phyloP scores from a whole-genome alignment of 1,284 basidiomycete genomes.

The Polyporus tsugae region DNA sequence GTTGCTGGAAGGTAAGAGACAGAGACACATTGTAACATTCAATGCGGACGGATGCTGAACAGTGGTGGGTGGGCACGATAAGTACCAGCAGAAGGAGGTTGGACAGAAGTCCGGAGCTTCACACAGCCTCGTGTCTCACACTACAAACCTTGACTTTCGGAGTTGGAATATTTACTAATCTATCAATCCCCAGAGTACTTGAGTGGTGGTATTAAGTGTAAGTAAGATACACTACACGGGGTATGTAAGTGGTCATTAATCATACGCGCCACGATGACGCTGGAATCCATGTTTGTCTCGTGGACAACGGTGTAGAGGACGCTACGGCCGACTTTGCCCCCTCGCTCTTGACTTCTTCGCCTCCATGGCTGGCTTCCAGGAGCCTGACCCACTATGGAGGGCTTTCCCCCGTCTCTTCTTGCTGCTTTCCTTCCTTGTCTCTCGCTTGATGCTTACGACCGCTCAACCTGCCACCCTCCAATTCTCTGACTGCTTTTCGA shows the following conservation, averaged over 20 bases:
- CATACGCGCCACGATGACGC: conserved; percentile 30
- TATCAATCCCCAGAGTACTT: not conserved
- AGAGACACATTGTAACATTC: too few species aligned
- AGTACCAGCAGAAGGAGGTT: not conserved
- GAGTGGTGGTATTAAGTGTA: not conserved
- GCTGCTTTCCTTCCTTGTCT: conserved; percentile 33
- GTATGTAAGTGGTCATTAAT: not conserved
- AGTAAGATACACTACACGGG: not conserved
- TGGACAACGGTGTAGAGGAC: conserved; percentile 26
- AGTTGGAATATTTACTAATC: conserved; percentile 11
- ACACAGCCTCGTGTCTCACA: not conserved
- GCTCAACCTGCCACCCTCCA: conserved; percentile 45
- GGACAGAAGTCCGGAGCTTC: not conserved
- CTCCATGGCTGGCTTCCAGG: conserved; percentile 37
- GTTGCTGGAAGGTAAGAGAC: not conserved
- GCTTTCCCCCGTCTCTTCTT: conserved; percentile 32
- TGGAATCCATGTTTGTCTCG: conserved; percentile 26
- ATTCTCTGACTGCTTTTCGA: conserved; percentile 63
- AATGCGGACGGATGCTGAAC: not conserved
- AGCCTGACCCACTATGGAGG: conserved; percentile 28
- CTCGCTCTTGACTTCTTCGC: conserved; percentile 14
- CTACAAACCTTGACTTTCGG: conserved; percentile 12
- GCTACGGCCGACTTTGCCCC: conserved; percentile 20
- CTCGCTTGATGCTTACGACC: conserved; percentile 29
- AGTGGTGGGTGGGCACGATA: conserved; percentile 1